Evolutionary conservation across 192 early-diverging fungal genomes (phyloP).

Genomic region (Pilobolus umbonatus): DNA sequence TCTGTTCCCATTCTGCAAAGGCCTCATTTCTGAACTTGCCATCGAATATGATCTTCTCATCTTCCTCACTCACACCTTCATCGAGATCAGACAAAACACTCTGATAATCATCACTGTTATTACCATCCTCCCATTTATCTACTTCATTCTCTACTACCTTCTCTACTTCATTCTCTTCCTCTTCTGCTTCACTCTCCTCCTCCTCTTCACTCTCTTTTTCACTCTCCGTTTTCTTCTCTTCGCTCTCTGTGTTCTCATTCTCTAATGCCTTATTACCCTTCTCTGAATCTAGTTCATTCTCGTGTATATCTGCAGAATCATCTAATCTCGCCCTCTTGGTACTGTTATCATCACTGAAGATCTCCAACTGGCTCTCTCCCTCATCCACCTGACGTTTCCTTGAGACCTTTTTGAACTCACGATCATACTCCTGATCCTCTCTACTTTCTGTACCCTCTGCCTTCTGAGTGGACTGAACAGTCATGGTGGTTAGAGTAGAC

Average conservation of each 20-base stretch:
- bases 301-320: no score
- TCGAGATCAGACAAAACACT: no score
- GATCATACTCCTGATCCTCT: constrained; percentile 2
- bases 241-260: not conserved
- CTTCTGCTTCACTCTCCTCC: not conserved
- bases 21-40: not conserved
- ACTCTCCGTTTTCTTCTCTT: not conserved
- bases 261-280: no score
- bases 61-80: not conserved
- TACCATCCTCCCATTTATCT: no score
- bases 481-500: not conserved
- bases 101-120: no score
- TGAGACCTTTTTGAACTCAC: no score
- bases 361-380: no score
- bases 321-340: no score
- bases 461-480: not conserved
- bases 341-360: no score
- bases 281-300: no score
- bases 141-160: not conserved
- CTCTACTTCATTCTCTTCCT: not conserved
- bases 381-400: not conserved
- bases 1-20: not conserved
- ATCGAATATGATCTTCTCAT: not conserved
- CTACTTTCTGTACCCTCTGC: not conserved
- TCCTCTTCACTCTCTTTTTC: not conserved